A percentile compares a stretch with the other conserved stretches of the same genome.
phyloP scores from a whole-genome alignment of 441 rosid species.

The Erodium moschatum region DNA sequence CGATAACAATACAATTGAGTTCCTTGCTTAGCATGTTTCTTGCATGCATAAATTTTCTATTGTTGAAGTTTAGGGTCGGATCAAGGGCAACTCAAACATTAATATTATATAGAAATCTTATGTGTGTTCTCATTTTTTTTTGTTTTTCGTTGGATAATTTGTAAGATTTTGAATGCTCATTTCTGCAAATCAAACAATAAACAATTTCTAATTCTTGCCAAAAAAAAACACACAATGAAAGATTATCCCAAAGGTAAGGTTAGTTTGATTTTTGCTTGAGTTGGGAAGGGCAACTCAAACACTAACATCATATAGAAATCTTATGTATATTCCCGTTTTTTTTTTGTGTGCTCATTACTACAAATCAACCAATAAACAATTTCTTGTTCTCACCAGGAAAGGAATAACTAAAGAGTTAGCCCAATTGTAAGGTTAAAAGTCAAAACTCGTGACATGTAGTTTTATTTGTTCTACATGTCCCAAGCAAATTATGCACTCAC shows the following conservation, averaged over 20 bases:
- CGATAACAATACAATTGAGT: background rate
- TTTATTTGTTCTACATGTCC: background rate
- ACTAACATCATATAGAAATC: no score
- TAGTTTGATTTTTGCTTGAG: no score
- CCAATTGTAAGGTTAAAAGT: background rate
- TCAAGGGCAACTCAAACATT: background rate
- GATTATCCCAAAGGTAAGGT: background rate
- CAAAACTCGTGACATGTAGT: background rate
- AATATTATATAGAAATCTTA: background rate
- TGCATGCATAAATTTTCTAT: background rate
- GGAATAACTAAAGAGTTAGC: no score
- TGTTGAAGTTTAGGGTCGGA: slow-evolving; percentile 2
- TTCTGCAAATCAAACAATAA: background rate
- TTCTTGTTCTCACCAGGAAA: no score
- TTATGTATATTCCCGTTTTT: no score
- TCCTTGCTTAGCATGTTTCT: background rate
- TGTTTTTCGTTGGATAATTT: background rate
- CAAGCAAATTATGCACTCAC: no score
- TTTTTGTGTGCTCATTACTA: no score
- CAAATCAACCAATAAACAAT: no score
- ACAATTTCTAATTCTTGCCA: background rate
- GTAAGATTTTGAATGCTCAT: background rate
- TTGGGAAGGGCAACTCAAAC: no score
- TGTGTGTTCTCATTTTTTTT: background rate
- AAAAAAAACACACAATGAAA: no score